Percentiles rank a stretch among this genome's conserved stretches.
Evolutionary conservation across 2,329 filamentous ascomycete species (phyloP).

Genomic region (Trichophyton simii): DNA sequence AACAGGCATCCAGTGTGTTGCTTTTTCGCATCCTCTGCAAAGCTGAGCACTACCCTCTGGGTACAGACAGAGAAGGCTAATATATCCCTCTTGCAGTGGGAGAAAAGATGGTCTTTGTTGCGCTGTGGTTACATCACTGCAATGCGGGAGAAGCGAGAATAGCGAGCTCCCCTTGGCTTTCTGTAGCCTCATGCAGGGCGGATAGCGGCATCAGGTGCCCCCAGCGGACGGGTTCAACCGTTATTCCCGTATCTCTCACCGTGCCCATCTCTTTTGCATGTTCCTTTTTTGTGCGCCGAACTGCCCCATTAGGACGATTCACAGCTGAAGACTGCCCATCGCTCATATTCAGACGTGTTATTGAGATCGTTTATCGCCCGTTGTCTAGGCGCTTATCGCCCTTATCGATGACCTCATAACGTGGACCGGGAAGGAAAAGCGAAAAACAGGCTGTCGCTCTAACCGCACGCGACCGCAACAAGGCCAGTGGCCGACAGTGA

Average conservation of each 20-base stretch:
- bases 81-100: not conserved
- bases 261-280: not conserved
- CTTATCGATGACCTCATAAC: conserved; percentile 4
- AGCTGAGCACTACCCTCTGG: not conserved
- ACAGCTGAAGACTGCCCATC: not conserved
- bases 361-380: not conserved
- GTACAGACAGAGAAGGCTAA: too few relatives aligned
- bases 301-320: not conserved
- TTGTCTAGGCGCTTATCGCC: not conserved
- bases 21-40: not conserved
- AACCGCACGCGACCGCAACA: not conserved
- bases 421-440: not conserved
- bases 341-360: too few relatives aligned
- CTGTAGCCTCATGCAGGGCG: conserved; percentile 3
- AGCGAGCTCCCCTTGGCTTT: not conserved
- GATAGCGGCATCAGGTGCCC: not conserved
- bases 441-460: not conserved
- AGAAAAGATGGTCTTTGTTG: not conserved
- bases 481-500: not conserved
- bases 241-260: not conserved
- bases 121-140: not conserved
- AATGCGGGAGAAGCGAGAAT: not conserved
- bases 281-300: not conserved
- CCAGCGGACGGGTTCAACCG: not conserved
- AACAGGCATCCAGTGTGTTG: not conserved